Evolutionary conservation across 1,284 basidiomycete species (phyloP), one percentile per base, ranked within the genome.

Genomic region (Ceratorhiza oryzae-sativae): DNA sequence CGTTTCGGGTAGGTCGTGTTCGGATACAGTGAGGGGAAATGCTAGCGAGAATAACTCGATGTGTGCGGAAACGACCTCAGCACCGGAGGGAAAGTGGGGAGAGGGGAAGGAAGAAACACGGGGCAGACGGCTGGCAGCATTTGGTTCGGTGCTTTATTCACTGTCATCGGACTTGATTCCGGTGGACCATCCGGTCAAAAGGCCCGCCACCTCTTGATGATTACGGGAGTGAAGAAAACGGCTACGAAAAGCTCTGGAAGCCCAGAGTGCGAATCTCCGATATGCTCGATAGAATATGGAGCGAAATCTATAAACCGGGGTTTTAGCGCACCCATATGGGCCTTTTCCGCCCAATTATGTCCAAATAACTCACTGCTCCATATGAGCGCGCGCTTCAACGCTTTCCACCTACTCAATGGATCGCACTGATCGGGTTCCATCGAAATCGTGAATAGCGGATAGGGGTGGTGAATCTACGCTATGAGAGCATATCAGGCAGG

Each of bases 141-240:
- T n/a, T 46, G 62, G 62, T 65, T 65, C 62, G 30, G 32, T 53
- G 62, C 46, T 65, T 65, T 65, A 65, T 65, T 65, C 45, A 65
- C 34, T 65, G 62, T 53, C 62, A 49, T 65, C 62, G 62, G 62
- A 65, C 62, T 65, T 65, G 62, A 65, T 65, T 65, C 62, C 62
- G 62, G 62, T 49, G 13, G 62, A 34, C 30, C 34, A 51, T 53
- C 62, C 62, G 62, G 62, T 60, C 58, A 20, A 45, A 45, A 65
- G 48, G 8, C 62, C 62, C 41, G 30, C 48, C 62, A 65, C 30
- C 32, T 39, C 42, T 49, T 30, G 20, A 41, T 30, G 45, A 63
- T 63, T 32, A 49, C 27, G 10, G 48, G 30, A 36, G 34, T n/a
- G 4, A 49, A 27, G 39, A 20, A 46, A 63, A 51, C 62, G 12